Evolutionary conservation across 306 rosid species (phyloP).

Genomic region (Prunus campanulata): DNA sequence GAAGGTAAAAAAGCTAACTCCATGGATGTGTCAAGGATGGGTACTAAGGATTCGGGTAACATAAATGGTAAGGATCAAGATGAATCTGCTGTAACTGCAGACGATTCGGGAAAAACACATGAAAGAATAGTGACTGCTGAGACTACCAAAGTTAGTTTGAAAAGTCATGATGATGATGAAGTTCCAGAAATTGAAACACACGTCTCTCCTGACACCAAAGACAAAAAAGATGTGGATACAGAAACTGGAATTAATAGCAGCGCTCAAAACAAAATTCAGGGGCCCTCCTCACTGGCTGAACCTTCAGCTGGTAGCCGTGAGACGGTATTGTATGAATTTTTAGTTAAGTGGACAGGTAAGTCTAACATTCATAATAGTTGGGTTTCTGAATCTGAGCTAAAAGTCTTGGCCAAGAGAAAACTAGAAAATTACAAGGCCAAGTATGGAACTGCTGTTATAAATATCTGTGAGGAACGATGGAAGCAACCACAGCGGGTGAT

Average conservation of each 20-base stretch:
- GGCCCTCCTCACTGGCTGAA: constrained; percentile 49
- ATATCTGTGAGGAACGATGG: constrained; percentile 92
- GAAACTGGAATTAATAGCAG: constrained; percentile 39
- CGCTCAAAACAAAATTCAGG: constrained; percentile 50
- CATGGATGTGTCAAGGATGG: constrained; percentile 35
- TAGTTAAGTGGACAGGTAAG: constrained; percentile 95
- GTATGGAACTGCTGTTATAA: constrained; percentile 75
- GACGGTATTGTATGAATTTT: constrained; percentile 54
- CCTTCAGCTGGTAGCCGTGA: constrained; percentile 46
- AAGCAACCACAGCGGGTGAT: constrained; percentile 89
- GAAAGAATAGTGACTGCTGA: constrained; percentile 42
- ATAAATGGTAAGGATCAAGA: constrained; percentile 41
- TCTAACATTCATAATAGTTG: constrained; percentile 91
- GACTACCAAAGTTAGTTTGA: constrained; percentile 35
- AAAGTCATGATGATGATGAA: constrained; percentile 39
- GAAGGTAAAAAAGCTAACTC: constrained; percentile 60
- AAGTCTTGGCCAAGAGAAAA: constrained; percentile 92
- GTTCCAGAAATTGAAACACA: constrained; percentile 45
- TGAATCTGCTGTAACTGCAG: constrained; percentile 46
- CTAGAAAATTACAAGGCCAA: constrained; percentile 96
- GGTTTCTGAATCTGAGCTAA: constrained; percentile 89
- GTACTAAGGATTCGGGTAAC: constrained; percentile 39
- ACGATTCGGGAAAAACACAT: constrained; percentile 43
- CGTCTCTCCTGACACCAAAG: constrained; percentile 43
- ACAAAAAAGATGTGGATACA: constrained; percentile 36